These are phyloP conservation scores for Lentinula sp. DNA, from an alignment of 768 basidiomycete species.

Conservation along the genomic window DNA sequence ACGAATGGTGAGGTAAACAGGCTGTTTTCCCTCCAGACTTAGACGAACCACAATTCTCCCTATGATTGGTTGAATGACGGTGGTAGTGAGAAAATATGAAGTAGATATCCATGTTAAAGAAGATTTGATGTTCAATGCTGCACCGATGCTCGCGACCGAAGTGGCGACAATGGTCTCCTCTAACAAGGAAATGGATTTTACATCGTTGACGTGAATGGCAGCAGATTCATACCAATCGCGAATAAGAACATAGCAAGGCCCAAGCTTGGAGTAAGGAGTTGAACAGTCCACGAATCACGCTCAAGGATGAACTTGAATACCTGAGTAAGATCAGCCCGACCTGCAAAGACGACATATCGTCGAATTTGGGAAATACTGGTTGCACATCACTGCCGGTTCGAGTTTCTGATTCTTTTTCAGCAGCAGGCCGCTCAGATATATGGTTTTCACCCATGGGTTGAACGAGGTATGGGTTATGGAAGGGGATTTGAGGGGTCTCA, in stretches of 20 bases:
- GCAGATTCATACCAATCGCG: slow-evolving; percentile 4
- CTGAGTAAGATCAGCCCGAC: slow-evolving; percentile 7
- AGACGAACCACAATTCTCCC: slow-evolving; percentile 18
- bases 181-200: not conserved
- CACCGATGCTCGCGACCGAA: slow-evolving; percentile 17
- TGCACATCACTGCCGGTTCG: not conserved
- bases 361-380: slow-evolving; percentile 7
- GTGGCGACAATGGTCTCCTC: slow-evolving; percentile 22
- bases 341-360: slow-evolving; percentile 8
- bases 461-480: too few species aligned
- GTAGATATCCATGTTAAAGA: slow-evolving; percentile 20
- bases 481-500: too few species aligned
- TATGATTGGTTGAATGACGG: slow-evolving; percentile 17
- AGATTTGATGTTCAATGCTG: slow-evolving; percentile 16
- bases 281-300: not conserved
- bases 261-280: not conserved
- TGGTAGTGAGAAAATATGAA: slow-evolving; percentile 19
- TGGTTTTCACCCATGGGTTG: not conserved
- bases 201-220: not conserved
- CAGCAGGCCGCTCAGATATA: not conserved
- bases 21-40: too few species aligned
- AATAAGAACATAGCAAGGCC: slow-evolving; percentile 7
- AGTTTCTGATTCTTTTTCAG: not conserved
- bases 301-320: not conserved
- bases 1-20: not conserved